Evolutionary conservation across 192 early-diverging fungal species (phyloP).

Genomic region (Entrophospora sp.): DNA sequence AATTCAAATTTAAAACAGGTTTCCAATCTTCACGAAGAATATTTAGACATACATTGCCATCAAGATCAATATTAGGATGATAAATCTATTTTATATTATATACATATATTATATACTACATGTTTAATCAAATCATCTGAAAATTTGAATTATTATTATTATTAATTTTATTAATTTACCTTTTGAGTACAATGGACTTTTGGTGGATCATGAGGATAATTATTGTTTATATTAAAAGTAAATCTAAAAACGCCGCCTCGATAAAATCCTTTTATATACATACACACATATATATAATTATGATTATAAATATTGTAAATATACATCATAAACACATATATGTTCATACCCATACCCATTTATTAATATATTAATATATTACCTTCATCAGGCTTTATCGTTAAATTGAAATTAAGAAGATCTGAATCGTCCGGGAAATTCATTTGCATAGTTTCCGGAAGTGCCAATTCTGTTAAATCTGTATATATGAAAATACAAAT

Average conservation of each 20-base stretch:
- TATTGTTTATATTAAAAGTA: slow-evolving; percentile 69
- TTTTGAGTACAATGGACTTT: slow-evolving; percentile 85
- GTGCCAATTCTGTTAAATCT: slow-evolving; percentile 79
- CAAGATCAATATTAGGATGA: slow-evolving; percentile 96
- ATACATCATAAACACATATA: neutral
- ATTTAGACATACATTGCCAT: slow-evolving; percentile 95
- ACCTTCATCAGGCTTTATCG: slow-evolving; percentile 84
- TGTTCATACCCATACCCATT: neutral
- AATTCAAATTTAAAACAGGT: slow-evolving; percentile 89
- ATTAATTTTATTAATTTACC: slow-evolving; percentile 31
- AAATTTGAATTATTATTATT: neutral
- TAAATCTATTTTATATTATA: slow-evolving; percentile 55
- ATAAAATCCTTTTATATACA: slow-evolving; percentile 60
- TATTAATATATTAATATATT: neutral
- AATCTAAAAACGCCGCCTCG: slow-evolving; percentile 76
- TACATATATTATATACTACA: neutral
- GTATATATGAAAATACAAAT: no score
- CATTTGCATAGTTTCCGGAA: slow-evolving; percentile 69
- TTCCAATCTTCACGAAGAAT: slow-evolving; percentile 98
- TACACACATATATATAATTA: neutral
- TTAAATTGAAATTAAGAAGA: slow-evolving; percentile 73
- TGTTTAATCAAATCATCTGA: neutral
- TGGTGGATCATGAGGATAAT: slow-evolving; percentile 94
- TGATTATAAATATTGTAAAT: neutral
- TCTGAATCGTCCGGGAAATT: slow-evolving; percentile 69